Evolutionary conservation across 352 stramenopile genomes (phyloP), one percentile per base, ranked within the genome.

Genomic region (Phytophthora melonis): DNA sequence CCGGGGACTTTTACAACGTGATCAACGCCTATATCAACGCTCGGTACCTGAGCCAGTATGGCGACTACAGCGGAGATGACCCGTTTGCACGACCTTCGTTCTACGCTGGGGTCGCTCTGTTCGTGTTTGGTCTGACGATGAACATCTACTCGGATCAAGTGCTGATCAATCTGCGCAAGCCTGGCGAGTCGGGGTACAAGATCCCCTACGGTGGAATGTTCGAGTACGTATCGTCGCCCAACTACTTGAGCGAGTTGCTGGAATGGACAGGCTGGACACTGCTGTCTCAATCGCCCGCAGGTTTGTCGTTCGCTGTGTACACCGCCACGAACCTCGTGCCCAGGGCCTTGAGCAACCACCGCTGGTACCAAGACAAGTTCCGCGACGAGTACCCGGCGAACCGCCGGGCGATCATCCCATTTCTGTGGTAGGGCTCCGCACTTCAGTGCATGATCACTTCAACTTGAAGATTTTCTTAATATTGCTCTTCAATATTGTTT

Each of bases 21-120:
- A 81, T 94, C 57, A 94, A 94, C 63, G 82, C 85, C 18, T 90
- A 90, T 66, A 72, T 93, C 52, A 94, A 94, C 68, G 87, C 83
- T 14, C 77, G 84, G 45, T 87, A 91, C 58, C 60, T 94, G 66
- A 87, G 79, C 27, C 68, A 91, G 45, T 89, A 85, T 56, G 86
- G 83, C 5, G 75, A 88, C 72, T 93, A 92, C 75, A 62, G 54
- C 7, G 18, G 16, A 2, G 83, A 90, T 54, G 36, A 68, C 4
- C 69, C 73, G 25, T 81, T 83, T 47, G 18, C 60, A 25, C 74
- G 81, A 3, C 45, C 66, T 19, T 87, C 82, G n/a, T 93, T 93
- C 58, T 90, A 89, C 63, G 30, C 76, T 11, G 87, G 87, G 10
- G 36, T 79, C 10, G 58, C 55, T 52, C 72, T 94, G 14, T 94